These are phyloP conservation scores for Scutellaria barbata DNA, from an alignment of 257 asterid species.

Conservation along the genomic window DNA sequence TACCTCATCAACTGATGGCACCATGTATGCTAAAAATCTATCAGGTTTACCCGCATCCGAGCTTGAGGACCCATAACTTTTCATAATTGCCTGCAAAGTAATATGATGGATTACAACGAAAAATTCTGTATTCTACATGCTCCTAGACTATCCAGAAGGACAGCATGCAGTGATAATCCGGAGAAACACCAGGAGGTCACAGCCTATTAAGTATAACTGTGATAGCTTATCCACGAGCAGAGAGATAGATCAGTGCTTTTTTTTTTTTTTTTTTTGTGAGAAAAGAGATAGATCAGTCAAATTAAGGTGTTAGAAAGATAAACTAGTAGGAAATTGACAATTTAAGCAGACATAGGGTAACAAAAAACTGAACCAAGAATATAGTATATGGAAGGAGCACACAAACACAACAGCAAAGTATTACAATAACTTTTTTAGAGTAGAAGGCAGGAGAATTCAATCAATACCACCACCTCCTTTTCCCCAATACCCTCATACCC, in stretches of 20 bases:
- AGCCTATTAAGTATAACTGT: neutral
- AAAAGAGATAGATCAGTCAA: neutral
- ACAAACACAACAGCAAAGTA: neutral
- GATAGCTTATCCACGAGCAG: neutral
- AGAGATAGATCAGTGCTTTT: neutral
- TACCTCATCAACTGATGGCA: slow-evolving; percentile 85
- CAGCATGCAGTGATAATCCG: neutral
- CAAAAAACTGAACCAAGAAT: neutral
- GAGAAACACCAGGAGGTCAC: slow-evolving; percentile 20
- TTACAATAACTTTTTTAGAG: neutral
- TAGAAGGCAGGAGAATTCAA: slow-evolving; percentile 14
- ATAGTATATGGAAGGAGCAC: neutral
- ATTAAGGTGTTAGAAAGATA: neutral
- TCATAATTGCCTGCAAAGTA: slow-evolving; percentile 86
- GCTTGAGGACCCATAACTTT: slow-evolving; percentile 70
- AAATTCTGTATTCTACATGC: neutral
- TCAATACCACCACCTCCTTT: slow-evolving; percentile 9
- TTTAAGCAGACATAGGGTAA: neutral
- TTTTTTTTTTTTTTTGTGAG: no score
- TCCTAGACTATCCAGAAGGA: slow-evolving; percentile 11
- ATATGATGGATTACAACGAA: slow-evolving; percentile 18
- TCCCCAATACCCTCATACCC: neutral
- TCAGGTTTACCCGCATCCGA: slow-evolving; percentile 64
- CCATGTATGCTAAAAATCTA: slow-evolving; percentile 93
- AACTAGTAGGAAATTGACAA: no score